phyloP scores from a whole-genome alignment of 106 monocot species.

The Alisma plantagoaquatica region DNA sequence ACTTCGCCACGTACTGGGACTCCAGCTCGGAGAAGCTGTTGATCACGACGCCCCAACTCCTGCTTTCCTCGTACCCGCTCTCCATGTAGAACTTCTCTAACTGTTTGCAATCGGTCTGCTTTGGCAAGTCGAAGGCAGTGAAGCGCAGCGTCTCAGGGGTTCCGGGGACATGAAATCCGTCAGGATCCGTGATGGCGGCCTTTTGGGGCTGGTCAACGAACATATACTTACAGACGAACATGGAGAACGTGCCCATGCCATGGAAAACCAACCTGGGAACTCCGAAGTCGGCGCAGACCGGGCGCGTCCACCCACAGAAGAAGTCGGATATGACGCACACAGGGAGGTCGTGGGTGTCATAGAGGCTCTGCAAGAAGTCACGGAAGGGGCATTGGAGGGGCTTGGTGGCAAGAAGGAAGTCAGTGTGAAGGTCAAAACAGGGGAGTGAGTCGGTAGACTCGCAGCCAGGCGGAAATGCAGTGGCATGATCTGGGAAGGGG shows the following conservation, averaged over 20 bases:
- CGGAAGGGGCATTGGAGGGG: conserved; percentile 8
- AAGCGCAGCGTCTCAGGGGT: conserved; percentile 6
- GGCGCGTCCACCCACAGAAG: conserved; percentile 28
- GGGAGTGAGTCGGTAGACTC: conserved; percentile 31
- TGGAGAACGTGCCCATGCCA: conserved; percentile 38
- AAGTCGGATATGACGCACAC: conserved; percentile 26
- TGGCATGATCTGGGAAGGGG: not conserved
- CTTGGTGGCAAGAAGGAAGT: not conserved
- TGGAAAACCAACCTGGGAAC: conserved; percentile 44
- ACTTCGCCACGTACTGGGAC: conserved; percentile 15
- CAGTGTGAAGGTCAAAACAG: conserved; percentile 9
- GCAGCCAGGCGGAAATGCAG: conserved; percentile 4
- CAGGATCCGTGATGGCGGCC: no score
- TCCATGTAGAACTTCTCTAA: no score
- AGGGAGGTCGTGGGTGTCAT: not conserved
- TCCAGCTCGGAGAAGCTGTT: conserved; percentile 54
- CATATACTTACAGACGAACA: conserved; percentile 16
- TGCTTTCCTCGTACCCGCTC: not conserved
- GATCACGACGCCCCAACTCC: conserved; percentile 45
- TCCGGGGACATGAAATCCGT: conserved; percentile 18
- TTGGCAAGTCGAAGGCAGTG: conserved; percentile 13
- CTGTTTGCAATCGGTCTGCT: not conserved
- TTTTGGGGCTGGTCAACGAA: not conserved
- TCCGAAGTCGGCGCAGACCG: conserved; percentile 5
- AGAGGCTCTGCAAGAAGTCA: not conserved